Evolutionary conservation across 805 yeast genomes (phyloP), one percentile per base, ranked within the genome.

Genomic region (Ogataea siamensis): DNA sequence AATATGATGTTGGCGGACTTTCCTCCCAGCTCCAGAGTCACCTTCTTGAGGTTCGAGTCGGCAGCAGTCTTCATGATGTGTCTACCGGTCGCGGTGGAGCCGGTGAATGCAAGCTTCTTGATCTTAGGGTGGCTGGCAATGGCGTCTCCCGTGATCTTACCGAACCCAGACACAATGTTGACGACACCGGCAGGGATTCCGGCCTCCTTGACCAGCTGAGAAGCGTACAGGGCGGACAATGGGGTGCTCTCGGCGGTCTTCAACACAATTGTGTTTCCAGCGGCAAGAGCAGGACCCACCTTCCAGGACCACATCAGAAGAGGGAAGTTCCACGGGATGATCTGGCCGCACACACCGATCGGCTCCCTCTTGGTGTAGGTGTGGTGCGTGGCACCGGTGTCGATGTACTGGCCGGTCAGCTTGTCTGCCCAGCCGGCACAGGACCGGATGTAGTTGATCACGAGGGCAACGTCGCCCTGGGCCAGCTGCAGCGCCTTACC

Each of bases 241-340:
- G 88, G 88, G 37, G 91, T 83, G 39, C 84, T 76, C 56, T 81
- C 81, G 33, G 91, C 87, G 26, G 89, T 80, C 63, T 83, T 83
- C 58, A 83, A 65, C 37, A 83, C 78, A 50, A 78, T 68, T 35
- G 85, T 77, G 68, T 82, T 81, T 66, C 87, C 87, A 50, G 87
- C 77, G 35, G 84, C 84, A 54, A 82, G 67, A 45, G 86, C 87
- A 31, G 91, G 89, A 37, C 83, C 87, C 43, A 83, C 68, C 60
- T 83, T 83, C 91, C 91, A 83, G 28, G 84, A 64, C 61, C 80
- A 71, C 85, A 83, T 83, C 69, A 83, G 71, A 47, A 83, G 64
- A 53, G 91, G 91, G 76, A 83, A 83, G 62, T 83, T 83, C 89
- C 89, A 83, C 59, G 91, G 89, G 46, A 83, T 83, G 47, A 83